Evolutionary conservation across 2,329 filamentous ascomycete genomes (phyloP).

Genomic region (Pyrenophora graminea): DNA sequence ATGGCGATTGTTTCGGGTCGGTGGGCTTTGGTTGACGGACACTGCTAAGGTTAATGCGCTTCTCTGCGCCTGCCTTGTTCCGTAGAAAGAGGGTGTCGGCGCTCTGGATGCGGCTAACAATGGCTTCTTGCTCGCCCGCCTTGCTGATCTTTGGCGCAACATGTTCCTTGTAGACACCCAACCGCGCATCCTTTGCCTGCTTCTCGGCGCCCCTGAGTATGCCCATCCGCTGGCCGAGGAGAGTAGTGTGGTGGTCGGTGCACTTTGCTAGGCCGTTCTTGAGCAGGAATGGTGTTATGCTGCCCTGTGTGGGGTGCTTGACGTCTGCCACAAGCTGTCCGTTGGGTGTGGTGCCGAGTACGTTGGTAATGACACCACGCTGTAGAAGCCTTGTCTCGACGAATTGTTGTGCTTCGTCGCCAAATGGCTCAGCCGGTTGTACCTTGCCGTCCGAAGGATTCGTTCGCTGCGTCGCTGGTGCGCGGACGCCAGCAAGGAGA

Average conservation of each 20-base stretch:
- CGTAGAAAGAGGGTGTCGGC: slow-evolving; percentile 88
- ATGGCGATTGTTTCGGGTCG: slow-evolving; percentile 85
- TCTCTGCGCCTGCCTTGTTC: slow-evolving; percentile 82
- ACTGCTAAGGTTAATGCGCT: slow-evolving; percentile 89
- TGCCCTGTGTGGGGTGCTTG: slow-evolving; percentile 80
- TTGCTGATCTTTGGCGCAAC: slow-evolving; percentile 66
- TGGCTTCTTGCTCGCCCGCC: slow-evolving; percentile 73
- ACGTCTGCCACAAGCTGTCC: slow-evolving; percentile 88
- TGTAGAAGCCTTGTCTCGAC: slow-evolving; percentile 86
- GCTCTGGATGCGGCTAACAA: slow-evolving; percentile 81
- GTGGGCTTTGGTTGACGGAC: slow-evolving; percentile 88
- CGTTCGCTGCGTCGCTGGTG: slow-evolving; percentile 85
- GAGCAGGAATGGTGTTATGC: slow-evolving; percentile 88
- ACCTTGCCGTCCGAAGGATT: slow-evolving; percentile 77
- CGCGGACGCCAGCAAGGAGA: slow-evolving; percentile 83
- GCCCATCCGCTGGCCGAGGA: slow-evolving; percentile 88
- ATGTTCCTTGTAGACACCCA: slow-evolving; percentile 80
- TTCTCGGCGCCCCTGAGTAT: slow-evolving; percentile 84
- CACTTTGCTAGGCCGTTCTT: slow-evolving; percentile 88
- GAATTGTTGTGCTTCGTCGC: slow-evolving; percentile 85
- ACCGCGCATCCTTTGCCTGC: slow-evolving; percentile 73
- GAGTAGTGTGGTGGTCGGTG: slow-evolving; percentile 92
- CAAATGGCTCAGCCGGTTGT: slow-evolving; percentile 84
- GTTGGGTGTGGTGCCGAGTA: slow-evolving; percentile 87
- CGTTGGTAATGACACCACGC: slow-evolving; percentile 77